Conservation (phyloP, 1,139 yeast genomes). For the Taiozyma sp. region DNA sequence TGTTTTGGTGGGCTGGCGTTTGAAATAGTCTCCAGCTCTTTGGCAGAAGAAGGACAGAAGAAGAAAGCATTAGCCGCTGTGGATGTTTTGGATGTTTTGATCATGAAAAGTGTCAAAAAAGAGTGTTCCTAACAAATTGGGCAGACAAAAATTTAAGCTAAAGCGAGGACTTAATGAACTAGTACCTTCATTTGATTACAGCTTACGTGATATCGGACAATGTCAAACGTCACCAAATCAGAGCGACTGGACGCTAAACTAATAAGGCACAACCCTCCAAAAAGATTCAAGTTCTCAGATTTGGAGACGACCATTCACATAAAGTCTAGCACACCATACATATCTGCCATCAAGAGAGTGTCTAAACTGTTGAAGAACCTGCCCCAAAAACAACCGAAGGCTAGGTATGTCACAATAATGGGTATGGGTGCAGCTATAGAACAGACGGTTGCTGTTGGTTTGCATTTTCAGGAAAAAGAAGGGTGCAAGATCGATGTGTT, state of each 20-base stretch:
- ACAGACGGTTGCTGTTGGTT: conserved; percentile 48
- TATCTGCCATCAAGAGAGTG: conserved; percentile 57
- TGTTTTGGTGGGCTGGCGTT: neutral
- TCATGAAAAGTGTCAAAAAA: neutral
- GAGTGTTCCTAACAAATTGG: neutral
- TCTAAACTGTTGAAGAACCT: conserved; percentile 38
- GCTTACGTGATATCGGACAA: neutral
- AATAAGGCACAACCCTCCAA: conserved; percentile 45
- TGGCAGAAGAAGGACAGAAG: neutral
- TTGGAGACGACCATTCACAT: conserved; percentile 48
- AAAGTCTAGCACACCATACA: conserved; percentile 55
- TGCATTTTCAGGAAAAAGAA: conserved; percentile 44
- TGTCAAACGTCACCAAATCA: neutral
- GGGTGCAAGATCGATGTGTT: conserved; percentile 45
- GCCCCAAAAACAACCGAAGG: conserved; percentile 32
- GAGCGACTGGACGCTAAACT: conserved; percentile 25
- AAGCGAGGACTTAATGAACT: too few relatives aligned
- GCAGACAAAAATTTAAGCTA: too few relatives aligned
- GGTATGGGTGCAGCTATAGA: conserved; percentile 71
- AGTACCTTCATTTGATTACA: neutral
- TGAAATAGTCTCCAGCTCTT: neutral
- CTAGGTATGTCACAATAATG: conserved; percentile 44
- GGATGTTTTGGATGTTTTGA: neutral
- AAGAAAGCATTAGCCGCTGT: neutral
- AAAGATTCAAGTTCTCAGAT: conserved; percentile 32